phyloP scores from a whole-genome alignment of 306 rosid species.

The Casuarina glauca region DNA sequence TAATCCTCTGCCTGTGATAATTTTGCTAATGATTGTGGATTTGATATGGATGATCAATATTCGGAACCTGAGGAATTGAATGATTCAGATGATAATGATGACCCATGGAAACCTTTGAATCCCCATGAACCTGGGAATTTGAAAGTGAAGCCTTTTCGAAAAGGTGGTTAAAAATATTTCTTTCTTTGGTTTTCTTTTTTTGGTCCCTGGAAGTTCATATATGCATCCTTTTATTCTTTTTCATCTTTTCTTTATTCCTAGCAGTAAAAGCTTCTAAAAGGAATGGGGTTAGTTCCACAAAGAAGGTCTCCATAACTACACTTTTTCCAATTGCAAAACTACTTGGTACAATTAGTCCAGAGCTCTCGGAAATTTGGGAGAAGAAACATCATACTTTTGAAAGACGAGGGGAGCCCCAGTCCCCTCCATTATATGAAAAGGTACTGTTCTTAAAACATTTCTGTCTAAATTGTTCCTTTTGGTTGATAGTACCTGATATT shows the following conservation, averaged over 20 bases:
- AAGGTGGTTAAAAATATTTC: slow-evolving; percentile 51
- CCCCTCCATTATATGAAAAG: slow-evolving; percentile 65
- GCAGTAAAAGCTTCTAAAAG: slow-evolving; percentile 60
- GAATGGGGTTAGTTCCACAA: slow-evolving; percentile 29
- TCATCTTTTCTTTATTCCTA: slow-evolving; percentile 18
- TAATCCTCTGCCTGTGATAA: slow-evolving; percentile 42
- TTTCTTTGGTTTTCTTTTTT: slow-evolving; percentile 15
- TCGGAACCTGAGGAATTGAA: slow-evolving; percentile 48
- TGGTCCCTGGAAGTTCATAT: background rate
- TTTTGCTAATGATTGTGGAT: slow-evolving; percentile 41
- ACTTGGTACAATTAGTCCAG: slow-evolving; percentile 79
- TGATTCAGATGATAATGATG: slow-evolving; percentile 55
- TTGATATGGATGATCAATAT: slow-evolving; percentile 56
- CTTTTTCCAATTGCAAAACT: slow-evolving; percentile 80
- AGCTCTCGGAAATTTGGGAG: slow-evolving; percentile 69
- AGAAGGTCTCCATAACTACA: slow-evolving; percentile 38
- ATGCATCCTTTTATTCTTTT: slow-evolving; percentile 9
- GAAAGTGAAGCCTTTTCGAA: slow-evolving; percentile 78
- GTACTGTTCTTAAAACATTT: slow-evolving; percentile 31
- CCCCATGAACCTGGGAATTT: slow-evolving; percentile 90
- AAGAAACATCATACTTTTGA: slow-evolving; percentile 35
- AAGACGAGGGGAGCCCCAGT: slow-evolving; percentile 45
- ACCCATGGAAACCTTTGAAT: slow-evolving; percentile 91
- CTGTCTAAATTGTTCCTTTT: slow-evolving; percentile 1
- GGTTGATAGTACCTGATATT: slow-evolving; percentile 14